These are phyloP conservation scores for Suhomyces vadensis DNA, from an alignment of 805 yeast genomes.

Conservation along the genomic window DNA sequence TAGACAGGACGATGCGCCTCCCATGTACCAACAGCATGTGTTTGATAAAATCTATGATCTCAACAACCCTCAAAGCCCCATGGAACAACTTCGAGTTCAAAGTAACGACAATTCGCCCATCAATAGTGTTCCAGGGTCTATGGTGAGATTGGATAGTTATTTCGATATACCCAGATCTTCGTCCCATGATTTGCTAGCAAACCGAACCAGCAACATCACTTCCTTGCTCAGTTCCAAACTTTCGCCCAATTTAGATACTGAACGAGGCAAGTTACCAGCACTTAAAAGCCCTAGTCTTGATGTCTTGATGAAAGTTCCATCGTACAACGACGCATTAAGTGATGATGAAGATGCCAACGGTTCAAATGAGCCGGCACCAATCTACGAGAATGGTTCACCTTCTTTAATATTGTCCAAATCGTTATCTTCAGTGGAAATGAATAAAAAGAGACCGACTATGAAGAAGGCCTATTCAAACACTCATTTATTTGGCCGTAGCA, in stretches of 20 bases:
- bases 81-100: slow-evolving; percentile 35
- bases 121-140: slow-evolving; percentile 14
- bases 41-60: slow-evolving; percentile 41
- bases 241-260: not conserved
- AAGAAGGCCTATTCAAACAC: slow-evolving; percentile 1
- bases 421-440: not conserved
- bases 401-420: not conserved
- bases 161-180: slow-evolving; percentile 28
- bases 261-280: not conserved
- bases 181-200: not conserved
- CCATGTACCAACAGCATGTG: slow-evolving; percentile 41
- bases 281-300: slow-evolving; percentile 17
- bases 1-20: slow-evolving; percentile 41
- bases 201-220: not conserved
- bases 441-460: not conserved
- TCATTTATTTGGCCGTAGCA: not conserved
- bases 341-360: slow-evolving; percentile 31
- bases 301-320: slow-evolving; percentile 35
- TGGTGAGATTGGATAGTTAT: slow-evolving; percentile 26
- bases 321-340: slow-evolving; percentile 42
- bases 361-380: slow-evolving; percentile 20
- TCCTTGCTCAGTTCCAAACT: too few species aligned
- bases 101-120: slow-evolving; percentile 14
- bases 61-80: slow-evolving; percentile 33
- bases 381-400: slow-evolving; percentile 10